These are phyloP conservation scores for Apiospora pterosperma DNA, from an alignment of 2,329 filamentous ascomycete species.

Conservation along the genomic window DNA sequence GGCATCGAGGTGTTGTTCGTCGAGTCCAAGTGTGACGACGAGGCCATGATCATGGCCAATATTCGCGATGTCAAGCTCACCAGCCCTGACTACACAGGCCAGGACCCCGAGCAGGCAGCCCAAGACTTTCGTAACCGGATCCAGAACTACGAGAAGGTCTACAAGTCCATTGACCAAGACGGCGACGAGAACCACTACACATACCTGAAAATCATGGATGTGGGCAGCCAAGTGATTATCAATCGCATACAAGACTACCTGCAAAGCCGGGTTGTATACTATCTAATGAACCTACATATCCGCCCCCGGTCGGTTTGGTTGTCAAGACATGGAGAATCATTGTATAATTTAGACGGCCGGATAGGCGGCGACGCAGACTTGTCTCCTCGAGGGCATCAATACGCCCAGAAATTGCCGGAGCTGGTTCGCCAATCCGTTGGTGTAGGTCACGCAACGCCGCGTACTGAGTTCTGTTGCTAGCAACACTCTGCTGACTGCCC, in stretches of 20 bases:
- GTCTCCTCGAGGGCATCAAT: constrained; percentile 81
- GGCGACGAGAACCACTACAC: constrained; percentile 80
- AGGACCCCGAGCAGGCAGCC: constrained; percentile 89
- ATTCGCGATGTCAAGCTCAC: constrained; percentile 97
- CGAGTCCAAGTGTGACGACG: constrained; percentile 94
- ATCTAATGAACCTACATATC: constrained; percentile 98
- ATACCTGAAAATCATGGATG: constrained; percentile 96
- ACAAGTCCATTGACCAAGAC: constrained; percentile 83
- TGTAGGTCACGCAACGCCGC: constrained; percentile 46
- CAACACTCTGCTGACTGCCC: not conserved
- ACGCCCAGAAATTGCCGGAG: constrained; percentile 79
- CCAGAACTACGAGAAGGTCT: constrained; percentile 94
- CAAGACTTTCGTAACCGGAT: constrained; percentile 92
- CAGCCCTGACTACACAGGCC: constrained; percentile 89
- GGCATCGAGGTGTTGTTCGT: constrained; percentile 91
- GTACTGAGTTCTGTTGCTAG: not conserved
- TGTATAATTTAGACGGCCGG: constrained; percentile 84
- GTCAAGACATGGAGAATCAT: constrained; percentile 90
- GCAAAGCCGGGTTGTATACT: constrained; percentile 94
- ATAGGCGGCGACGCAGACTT: constrained; percentile 91
- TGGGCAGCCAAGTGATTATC: constrained; percentile 95
- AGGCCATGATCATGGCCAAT: constrained; percentile 96
- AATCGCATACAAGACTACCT: constrained; percentile 97
- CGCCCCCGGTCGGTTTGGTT: constrained; percentile 95
- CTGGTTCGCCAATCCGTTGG: constrained; percentile 83